These are phyloP conservation scores for Diospyros kaki DNA, from an alignment of 148 eudicot genomes.

Conservation along the genomic window DNA sequence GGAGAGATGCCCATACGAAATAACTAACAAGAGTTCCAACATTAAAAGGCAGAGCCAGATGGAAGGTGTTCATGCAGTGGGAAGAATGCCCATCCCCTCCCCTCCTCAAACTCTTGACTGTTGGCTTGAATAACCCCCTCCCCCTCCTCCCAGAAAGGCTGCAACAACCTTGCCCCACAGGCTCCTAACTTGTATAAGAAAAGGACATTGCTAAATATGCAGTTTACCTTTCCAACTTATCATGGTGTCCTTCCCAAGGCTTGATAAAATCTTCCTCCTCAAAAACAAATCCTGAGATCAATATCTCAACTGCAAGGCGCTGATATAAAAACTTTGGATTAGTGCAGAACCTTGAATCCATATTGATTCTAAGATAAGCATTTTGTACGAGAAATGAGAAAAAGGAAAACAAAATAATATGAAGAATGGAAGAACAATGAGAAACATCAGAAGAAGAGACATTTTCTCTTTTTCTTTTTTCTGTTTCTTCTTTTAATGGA, in stretches of 20 bases:
- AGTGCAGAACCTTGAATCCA: conserved; percentile 9
- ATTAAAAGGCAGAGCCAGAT: background rate
- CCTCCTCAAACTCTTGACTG: no score
- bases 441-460: background rate
- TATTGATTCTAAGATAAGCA: conserved; percentile 5
- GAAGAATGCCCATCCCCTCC: no score
- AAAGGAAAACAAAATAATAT: background rate
- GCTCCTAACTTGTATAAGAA: no score
- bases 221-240: conserved; percentile 82
- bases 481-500: background rate
- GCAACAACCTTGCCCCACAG: no score
- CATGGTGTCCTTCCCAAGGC: conserved; percentile 87
- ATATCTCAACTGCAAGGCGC: conserved; percentile 86
- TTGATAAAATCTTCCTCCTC: conserved; percentile 70
- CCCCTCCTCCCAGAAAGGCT: no score
- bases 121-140: no score
- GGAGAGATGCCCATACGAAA: background rate
- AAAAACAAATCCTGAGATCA: conserved; percentile 91
- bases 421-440: background rate
- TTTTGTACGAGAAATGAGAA: background rate
- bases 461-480: background rate
- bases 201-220: background rate
- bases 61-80: background rate
- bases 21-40: background rate
- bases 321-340: conserved; percentile 38